These are phyloP conservation scores for Moesziomyces globuligerus DNA, from an alignment of 1,284 basidiomycete genomes.

Conservation along the genomic window DNA sequence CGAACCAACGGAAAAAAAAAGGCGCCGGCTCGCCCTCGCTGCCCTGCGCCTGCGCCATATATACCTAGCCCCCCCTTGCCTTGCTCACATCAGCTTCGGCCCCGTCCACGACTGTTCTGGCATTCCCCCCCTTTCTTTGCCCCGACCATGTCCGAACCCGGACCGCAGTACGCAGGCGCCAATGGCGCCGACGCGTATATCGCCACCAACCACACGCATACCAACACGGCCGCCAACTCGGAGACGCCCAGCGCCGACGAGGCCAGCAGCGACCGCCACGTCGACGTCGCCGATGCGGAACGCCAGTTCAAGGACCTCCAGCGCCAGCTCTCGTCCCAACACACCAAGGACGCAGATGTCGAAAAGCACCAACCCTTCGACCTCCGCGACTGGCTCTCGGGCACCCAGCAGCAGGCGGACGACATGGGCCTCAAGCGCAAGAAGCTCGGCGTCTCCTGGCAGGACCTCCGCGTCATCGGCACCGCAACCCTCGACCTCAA, in stretches of 20 bases:
- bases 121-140: neutral
- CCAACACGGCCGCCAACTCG: constrained; percentile 19
- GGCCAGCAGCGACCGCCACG: constrained; percentile 19
- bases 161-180: constrained; percentile 22
- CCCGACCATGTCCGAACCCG: constrained; percentile 22
- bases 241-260: constrained; percentile 17
- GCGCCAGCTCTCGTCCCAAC: constrained; percentile 30
- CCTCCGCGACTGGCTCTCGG: constrained; percentile 35
- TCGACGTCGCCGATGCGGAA: constrained; percentile 39
- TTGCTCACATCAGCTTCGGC: too few species aligned
- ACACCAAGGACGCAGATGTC: constrained; percentile 23
- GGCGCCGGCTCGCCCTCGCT: too few species aligned
- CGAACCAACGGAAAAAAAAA: too few species aligned
- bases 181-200: constrained; percentile 30
- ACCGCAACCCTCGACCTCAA: constrained; percentile 40
- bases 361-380: constrained; percentile 39
- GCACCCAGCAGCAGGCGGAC: constrained; percentile 30
- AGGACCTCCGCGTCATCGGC: constrained; percentile 42
- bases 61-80: too few species aligned
- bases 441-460: constrained; percentile 52
- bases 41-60: too few species aligned
- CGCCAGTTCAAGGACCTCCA: constrained; percentile 33
- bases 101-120: too few species aligned
- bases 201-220: constrained; percentile 19
- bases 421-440: constrained; percentile 43